Conservation (phyloP, 495 filamentous ascomycete genomes). For the Xylaria telfairii region DNA sequence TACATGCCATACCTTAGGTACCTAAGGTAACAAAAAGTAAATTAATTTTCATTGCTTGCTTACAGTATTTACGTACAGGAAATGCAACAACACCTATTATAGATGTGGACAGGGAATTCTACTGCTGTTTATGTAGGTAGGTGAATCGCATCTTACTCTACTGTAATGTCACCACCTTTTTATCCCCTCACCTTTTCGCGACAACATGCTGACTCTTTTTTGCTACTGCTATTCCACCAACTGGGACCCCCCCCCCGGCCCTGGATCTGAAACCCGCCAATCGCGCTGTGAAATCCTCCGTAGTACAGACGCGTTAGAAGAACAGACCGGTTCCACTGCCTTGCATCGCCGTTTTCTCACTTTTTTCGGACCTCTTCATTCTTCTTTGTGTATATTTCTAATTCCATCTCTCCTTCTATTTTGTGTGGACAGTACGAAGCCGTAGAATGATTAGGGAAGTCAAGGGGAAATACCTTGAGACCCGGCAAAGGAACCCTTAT, state of each 20-base stretch:
- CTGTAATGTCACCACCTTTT: neutral
- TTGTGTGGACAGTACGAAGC: neutral
- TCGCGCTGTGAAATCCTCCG: neutral
- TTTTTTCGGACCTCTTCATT: too few relatives aligned
- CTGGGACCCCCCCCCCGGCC: neutral
- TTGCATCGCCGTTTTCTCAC: neutral
- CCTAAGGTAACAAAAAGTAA: neutral
- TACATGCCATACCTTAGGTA: too few relatives aligned
- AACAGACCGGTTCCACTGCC: neutral
- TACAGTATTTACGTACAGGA: too few relatives aligned
- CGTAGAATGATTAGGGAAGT: neutral
- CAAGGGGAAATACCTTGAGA: neutral
- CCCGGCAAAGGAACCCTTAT: slow-evolving; percentile 1
- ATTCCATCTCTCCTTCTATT: neutral
- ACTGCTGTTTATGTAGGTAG: too few relatives aligned
- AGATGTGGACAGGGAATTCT: too few relatives aligned
- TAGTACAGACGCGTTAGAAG: neutral
- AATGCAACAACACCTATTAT: too few relatives aligned
- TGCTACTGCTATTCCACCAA: slow-evolving; percentile 1
- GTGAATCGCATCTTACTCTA: neutral
- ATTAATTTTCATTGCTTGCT: too few relatives aligned
- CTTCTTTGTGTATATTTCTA: neutral
- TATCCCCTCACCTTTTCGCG: neutral
- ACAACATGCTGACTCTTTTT: neutral
- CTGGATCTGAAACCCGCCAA: neutral